A percentile compares a stretch with the other conserved stretches of the same genome.
Evolutionary conservation across 2,329 filamentous ascomycete genomes (phyloP).

Genomic region (Pseudogymnoascus sp.): DNA sequence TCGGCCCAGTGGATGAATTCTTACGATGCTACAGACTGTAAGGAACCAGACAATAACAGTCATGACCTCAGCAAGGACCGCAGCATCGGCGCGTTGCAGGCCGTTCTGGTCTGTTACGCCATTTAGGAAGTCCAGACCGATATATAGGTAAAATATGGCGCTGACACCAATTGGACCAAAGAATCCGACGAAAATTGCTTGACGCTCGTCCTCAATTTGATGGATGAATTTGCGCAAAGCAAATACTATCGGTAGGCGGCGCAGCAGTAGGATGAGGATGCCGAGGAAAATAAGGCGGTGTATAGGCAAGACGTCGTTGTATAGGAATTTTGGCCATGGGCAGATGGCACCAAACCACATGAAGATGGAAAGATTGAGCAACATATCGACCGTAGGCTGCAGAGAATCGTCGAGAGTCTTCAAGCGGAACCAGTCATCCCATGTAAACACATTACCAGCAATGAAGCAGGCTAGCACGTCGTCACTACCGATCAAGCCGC

Average conservation of each 20-base stretch:
- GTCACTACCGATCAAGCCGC: slow-evolving; percentile 80
- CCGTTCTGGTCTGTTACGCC: too few relatives aligned
- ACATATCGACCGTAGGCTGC: slow-evolving; percentile 92
- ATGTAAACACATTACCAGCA: slow-evolving; percentile 84
- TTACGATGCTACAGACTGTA: too few relatives aligned
- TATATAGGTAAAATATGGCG: too few relatives aligned
- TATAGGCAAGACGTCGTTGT: slow-evolving; percentile 64
- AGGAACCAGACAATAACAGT: too few relatives aligned
- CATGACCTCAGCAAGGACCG: too few relatives aligned
- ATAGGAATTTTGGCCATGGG: slow-evolving; percentile 67
- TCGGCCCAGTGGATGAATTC: not conserved
- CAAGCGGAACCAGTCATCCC: slow-evolving; percentile 89
- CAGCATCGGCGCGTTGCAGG: too few relatives aligned
- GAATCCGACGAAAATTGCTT: too few relatives aligned
- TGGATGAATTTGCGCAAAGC: too few relatives aligned
- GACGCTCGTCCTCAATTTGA: too few relatives aligned
- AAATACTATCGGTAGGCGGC: too few relatives aligned
- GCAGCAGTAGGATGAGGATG: slow-evolving; percentile 67
- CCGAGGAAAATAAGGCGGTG: slow-evolving; percentile 68
- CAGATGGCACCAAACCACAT: slow-evolving; percentile 85
- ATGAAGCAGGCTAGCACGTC: slow-evolving; percentile 90
- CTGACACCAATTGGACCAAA: too few relatives aligned
- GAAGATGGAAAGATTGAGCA: slow-evolving; percentile 83
- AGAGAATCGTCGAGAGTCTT: slow-evolving; percentile 85
- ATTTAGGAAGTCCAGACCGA: too few relatives aligned